Evolutionary conservation across 495 filamentous ascomycete species (phyloP), one percentile per base, ranked within the genome.

Genomic region (Aspergillus indologenus): DNA sequence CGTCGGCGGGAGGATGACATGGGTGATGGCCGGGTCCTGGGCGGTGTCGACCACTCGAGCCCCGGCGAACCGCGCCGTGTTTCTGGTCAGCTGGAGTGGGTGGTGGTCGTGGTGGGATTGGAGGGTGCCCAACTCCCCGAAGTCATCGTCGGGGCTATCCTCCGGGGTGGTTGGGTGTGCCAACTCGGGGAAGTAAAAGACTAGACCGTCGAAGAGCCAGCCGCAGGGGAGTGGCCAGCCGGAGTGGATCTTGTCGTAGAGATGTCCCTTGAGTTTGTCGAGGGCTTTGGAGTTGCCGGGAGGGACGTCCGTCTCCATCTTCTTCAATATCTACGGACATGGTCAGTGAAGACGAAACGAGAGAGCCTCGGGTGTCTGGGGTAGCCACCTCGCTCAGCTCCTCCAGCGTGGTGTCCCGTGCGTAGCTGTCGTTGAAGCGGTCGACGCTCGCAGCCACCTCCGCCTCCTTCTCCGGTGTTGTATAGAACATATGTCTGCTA

Each of bases 401-500:
- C 4, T 87, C 82, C 0, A 77, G 66, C 1, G 72, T 81, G 12
- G 88, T 76, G 61, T 96, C 85, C 24, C 91, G 80, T 1, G 87
- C 81, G 69, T 91, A 98, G 65, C 91, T 92, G 70, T 98, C 94
- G 1, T 84, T 86, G 63, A 82, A 96, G 59, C 79, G 75, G 70
- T 98, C 94, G 8, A 88, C 75, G 59, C 85, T 89, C 21, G 61
- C 64, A 23, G 73, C 72, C 18, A 80, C 69, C 5, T 71, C 73
- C 24, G 76, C 69, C 44, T 77, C 68, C 45, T 77, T 76, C 12
- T 75, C 75, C 17, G 75, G 63, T 12, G 68, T 74, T 0, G 76
- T 79, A 61, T 79, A 82, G 59, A 85, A 85, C 69, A 87, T 79
- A 59, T 88, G 84, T 42, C 80, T 79, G 40, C 20, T 9, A 29